phyloP scores from a whole-genome alignment of 768 basidiomycete genomes.

The Leucocoprinus birnbaumii region DNA sequence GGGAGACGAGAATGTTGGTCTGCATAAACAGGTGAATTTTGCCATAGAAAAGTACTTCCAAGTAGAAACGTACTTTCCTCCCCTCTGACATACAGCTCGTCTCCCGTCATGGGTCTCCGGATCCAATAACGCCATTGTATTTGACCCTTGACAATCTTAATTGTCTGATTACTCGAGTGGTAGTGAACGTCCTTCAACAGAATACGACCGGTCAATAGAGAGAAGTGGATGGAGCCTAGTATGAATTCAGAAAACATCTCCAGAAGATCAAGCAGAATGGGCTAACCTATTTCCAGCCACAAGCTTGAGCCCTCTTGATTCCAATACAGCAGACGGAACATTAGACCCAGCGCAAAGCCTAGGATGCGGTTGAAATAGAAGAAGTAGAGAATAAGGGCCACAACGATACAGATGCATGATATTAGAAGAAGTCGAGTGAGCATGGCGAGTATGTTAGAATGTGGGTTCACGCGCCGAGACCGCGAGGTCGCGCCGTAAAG shows the following conservation, averaged over 20 bases:
- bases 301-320: conserved; percentile 69
- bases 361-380: conserved; percentile 93
- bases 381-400: conserved; percentile 65
- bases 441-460: conserved; percentile 32
- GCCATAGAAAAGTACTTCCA: neutral
- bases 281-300: conserved; percentile 81
- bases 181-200: conserved; percentile 87
- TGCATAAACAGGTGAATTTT: neutral
- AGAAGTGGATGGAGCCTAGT: conserved; percentile 90
- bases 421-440: conserved; percentile 59
- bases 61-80: conserved; percentile 50
- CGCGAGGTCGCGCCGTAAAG: neutral
- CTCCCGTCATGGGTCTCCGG: conserved; percentile 71
- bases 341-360: conserved; percentile 60
- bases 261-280: neutral
- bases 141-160: conserved; percentile 80
- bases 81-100: conserved; percentile 54
- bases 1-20: conserved; percentile 2
- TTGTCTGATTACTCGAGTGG: conserved; percentile 89
- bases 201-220: conserved; percentile 82
- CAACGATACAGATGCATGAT: conserved; percentile 55
- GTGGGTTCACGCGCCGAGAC: neutral
- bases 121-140: conserved; percentile 96
- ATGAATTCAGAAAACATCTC: neutral
- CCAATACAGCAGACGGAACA: conserved; percentile 77